phyloP scores from a whole-genome alignment of 768 basidiomycete genomes.

The Xerocomellus amylosporus region DNA sequence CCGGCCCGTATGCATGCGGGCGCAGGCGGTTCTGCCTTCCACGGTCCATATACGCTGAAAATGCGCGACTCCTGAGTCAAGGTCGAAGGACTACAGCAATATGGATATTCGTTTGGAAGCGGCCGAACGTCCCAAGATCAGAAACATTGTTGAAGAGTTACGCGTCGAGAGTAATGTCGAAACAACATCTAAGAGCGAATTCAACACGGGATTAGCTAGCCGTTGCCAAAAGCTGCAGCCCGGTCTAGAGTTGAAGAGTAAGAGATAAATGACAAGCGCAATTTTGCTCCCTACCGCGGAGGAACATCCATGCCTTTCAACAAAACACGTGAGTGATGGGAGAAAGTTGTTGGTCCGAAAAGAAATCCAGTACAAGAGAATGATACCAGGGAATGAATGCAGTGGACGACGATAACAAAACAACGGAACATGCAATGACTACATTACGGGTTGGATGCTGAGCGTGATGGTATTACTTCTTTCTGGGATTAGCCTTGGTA shows the following conservation, averaged over 20 bases:
- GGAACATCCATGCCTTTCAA: constrained; percentile 6
- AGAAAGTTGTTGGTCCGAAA: constrained; percentile 5
- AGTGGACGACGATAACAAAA: constrained; percentile 19
- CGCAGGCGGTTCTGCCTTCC: background rate
- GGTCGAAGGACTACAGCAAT: background rate
- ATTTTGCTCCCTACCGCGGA: constrained; percentile 8
- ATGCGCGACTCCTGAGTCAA: background rate
- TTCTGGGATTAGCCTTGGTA: constrained; percentile 41
- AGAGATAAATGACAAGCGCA: constrained; percentile 9
- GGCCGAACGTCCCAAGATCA: background rate
- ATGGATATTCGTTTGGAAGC: background rate
- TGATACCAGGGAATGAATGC: constrained; percentile 18
- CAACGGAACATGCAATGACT: constrained; percentile 21
- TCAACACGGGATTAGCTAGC: background rate
- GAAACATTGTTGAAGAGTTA: background rate
- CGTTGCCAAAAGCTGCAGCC: background rate
- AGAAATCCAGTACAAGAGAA: constrained; percentile 9
- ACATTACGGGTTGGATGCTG: constrained; percentile 10
- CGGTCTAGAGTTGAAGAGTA: constrained; percentile 7
- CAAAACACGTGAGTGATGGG: constrained; percentile 5
- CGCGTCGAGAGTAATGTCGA: background rate
- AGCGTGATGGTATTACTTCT: constrained; percentile 33
- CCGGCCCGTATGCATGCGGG: background rate
- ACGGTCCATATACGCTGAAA: background rate
- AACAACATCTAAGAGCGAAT: background rate